A percentile compares a stretch with the other conserved stretches of the same genome.
phyloP scores from a whole-genome alignment of 139 green algal species.

The Tetraselmis striata region DNA sequence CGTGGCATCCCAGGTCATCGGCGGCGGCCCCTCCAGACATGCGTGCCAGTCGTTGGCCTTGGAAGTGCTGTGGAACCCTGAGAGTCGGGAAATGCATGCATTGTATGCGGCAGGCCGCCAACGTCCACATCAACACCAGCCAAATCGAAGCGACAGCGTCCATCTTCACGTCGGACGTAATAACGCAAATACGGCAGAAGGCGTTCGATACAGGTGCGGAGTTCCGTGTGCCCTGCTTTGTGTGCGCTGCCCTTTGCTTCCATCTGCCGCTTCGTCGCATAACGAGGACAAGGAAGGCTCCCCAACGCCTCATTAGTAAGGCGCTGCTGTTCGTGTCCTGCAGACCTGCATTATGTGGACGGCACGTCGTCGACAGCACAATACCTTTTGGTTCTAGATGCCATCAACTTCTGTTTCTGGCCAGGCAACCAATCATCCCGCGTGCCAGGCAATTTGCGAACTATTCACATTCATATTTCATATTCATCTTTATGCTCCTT shows the following conservation, averaged over 20 bases:
- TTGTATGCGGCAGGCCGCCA: neutral
- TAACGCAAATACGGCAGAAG: neutral
- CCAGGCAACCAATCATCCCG: no score
- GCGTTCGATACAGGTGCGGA: slow-evolving; percentile 23
- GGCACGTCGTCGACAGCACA: slow-evolving; percentile 48
- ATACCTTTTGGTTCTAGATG: slow-evolving; percentile 89
- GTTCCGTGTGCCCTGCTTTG: slow-evolving; percentile 15
- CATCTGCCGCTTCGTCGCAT: neutral
- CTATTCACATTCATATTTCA: no score
- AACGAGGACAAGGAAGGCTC: no score
- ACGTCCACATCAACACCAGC: neutral
- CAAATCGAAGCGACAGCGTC: neutral
- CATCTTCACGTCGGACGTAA: neutral
- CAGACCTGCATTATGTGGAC: slow-evolving; percentile 61
- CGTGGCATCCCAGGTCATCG: neutral
- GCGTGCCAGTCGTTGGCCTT: neutral
- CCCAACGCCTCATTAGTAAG: neutral
- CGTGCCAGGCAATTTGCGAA: no score
- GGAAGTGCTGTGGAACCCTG: neutral
- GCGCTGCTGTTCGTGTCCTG: neutral
- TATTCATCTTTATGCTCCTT: no score
- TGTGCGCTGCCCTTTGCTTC: neutral
- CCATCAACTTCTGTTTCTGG: slow-evolving; percentile 99
- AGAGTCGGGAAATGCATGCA: neutral
- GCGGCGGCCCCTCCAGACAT: neutral